A percentile compares a stretch with the other conserved stretches of the same genome.
These are phyloP conservation scores for Hypholoma sublateritium DNA, from an alignment of 768 basidiomycete genomes.

Conservation along the genomic window DNA sequence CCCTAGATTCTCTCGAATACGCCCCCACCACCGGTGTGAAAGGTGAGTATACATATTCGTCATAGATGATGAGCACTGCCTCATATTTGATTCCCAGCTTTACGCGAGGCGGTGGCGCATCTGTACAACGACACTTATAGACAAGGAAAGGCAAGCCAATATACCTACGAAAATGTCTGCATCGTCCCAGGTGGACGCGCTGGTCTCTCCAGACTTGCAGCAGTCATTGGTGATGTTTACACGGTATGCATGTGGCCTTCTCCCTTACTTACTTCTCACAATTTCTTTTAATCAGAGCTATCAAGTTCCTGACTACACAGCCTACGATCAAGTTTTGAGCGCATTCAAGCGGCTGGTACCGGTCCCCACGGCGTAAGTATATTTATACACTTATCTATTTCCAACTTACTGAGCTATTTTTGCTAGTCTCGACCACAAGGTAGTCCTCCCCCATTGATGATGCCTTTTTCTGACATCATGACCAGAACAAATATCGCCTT, in stretches of 20 bases:
- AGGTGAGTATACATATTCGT: constrained; percentile 35
- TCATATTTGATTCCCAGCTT: constrained; percentile 38
- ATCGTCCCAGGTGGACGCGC: constrained; percentile 94
- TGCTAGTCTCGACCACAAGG: constrained; percentile 32
- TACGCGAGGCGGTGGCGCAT: constrained; percentile 87
- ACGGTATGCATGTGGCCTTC: constrained; percentile 43
- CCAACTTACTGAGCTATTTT: not conserved
- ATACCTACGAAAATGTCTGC: constrained; percentile 90
- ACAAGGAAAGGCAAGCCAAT: constrained; percentile 76
- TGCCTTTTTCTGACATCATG: not conserved
- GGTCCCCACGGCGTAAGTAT: constrained; percentile 80
- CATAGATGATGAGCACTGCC: not conserved
- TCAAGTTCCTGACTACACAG: constrained; percentile 91
- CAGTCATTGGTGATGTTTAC: constrained; percentile 89
- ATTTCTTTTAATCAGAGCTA: constrained; percentile 54
- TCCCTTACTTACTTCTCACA: not conserved
- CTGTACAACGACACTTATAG: constrained; percentile 90
- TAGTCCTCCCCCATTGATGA: constrained; percentile 5
- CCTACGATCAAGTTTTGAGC: constrained; percentile 80
- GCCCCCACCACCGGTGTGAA: constrained; percentile 93
- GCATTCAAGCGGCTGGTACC: constrained; percentile 90
- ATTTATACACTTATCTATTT: not conserved
- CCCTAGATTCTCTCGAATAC: constrained; percentile 79
- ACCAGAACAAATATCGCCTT: constrained; percentile 65
- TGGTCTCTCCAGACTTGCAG: constrained; percentile 87